phyloP scores from a whole-genome alignment of 2,329 filamentous ascomycete species.

The Aspergillus sp. region DNA sequence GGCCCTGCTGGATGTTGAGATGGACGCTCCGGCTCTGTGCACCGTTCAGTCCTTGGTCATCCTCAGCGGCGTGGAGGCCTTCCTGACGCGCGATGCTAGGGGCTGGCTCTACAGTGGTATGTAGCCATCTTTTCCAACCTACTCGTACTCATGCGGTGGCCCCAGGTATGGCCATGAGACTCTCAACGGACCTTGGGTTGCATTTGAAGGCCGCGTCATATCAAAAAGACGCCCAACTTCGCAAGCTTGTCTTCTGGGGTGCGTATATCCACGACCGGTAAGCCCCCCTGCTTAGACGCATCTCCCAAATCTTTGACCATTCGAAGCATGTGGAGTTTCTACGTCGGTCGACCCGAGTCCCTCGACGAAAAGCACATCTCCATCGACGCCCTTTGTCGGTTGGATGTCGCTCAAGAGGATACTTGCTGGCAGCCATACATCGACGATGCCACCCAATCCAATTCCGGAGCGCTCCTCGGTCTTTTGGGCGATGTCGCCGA shows the following conservation, averaged over 20 bases:
- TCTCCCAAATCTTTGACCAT: background rate
- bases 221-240: no score
- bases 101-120: slow-evolving; percentile 32
- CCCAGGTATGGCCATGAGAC: no score
- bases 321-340: slow-evolving; percentile 28
- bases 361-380: slow-evolving; percentile 27
- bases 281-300: no score
- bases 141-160: no score
- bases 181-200: no score
- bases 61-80: slow-evolving; percentile 26
- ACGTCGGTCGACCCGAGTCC: slow-evolving; percentile 25
- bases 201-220: no score
- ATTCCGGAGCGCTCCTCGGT: background rate
- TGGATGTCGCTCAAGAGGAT: no score
- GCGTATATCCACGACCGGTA: no score
- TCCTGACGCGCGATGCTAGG: slow-evolving; percentile 27
- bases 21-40: slow-evolving; percentile 27
- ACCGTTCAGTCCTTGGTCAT: slow-evolving; percentile 30
- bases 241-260: no score
- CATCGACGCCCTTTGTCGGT: background rate
- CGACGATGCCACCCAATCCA: no score
- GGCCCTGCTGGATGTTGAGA: slow-evolving; percentile 28
- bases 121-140: no score
- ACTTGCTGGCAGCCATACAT: no score
- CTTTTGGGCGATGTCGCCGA: slow-evolving; percentile 4